Percentiles rank a stretch among this genome's conserved stretches.
Evolutionary conservation across 352 stramenopile species (phyloP).

Genomic region (Pilasporangium apinafurcum): DNA sequence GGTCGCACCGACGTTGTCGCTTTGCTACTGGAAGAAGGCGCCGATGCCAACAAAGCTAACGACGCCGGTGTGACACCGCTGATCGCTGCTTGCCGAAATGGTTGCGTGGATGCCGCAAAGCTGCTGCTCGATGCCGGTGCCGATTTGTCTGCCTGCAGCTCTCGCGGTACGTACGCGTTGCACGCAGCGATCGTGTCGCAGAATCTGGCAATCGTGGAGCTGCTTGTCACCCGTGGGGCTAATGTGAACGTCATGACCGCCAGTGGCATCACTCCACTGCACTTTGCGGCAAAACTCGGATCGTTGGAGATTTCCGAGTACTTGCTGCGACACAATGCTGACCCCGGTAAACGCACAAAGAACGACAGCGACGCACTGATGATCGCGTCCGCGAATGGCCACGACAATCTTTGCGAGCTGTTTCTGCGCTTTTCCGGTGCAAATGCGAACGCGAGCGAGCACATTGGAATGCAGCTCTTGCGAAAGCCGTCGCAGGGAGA

Average conservation of each 20-base stretch:
- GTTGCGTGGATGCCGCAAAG: conserved; percentile 46
- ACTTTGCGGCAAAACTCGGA: conserved; percentile 68
- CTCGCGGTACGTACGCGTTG: conserved; percentile 51
- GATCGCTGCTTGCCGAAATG: conserved; percentile 63
- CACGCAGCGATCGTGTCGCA: conserved; percentile 65
- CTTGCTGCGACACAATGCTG: conserved; percentile 54
- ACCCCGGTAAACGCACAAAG: conserved; percentile 63
- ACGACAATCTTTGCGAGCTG: conserved; percentile 56
- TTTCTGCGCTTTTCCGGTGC: conserved; percentile 41
- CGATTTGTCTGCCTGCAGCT: conserved; percentile 31
- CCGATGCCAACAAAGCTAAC: conserved; percentile 54
- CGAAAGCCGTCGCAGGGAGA: conserved; percentile 19
- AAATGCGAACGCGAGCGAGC: conserved; percentile 7
- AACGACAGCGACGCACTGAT: conserved; percentile 73
- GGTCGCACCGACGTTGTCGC: conserved; percentile 54
- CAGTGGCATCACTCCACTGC: conserved; percentile 70
- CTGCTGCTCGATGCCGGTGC: conserved; percentile 41
- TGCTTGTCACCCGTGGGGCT: conserved; percentile 52
- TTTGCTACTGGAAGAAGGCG: conserved; percentile 59
- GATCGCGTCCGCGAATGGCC: conserved; percentile 64
- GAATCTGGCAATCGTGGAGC: conserved; percentile 55
- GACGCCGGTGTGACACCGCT: conserved; percentile 60
- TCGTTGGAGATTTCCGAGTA: conserved; percentile 53
- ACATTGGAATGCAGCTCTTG: conserved; percentile 15
- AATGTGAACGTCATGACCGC: conserved; percentile 64